These are phyloP conservation scores for Diaporthe sp. DNA, from an alignment of 2,329 filamentous ascomycete species.

Conservation along the genomic window DNA sequence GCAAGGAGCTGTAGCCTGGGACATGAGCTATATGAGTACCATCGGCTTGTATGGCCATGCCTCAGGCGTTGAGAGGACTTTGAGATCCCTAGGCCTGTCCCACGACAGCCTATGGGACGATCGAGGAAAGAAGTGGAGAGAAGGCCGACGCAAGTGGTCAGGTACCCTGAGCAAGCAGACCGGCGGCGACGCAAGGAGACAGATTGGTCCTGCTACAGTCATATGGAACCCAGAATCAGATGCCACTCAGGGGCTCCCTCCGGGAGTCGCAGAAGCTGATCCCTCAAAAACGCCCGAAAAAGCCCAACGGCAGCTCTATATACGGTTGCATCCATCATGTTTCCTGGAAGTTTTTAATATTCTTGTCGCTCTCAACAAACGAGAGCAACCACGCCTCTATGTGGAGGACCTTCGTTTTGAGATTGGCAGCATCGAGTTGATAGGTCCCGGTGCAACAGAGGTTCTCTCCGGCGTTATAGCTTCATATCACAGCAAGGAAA, in stretches of 20 bases:
- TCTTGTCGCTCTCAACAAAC: constrained; percentile 69
- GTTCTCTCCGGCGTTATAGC: constrained; percentile 78
- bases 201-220: constrained; percentile 80
- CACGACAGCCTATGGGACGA: constrained; percentile 73
- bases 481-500: constrained; percentile 57
- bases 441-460: constrained; percentile 82
- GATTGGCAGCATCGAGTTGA: constrained; percentile 71
- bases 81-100: constrained; percentile 75
- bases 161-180: constrained; percentile 67
- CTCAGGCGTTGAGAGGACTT: constrained; percentile 66
- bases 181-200: constrained; percentile 61
- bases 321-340: constrained; percentile 87
- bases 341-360: constrained; percentile 79
- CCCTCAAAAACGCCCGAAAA: constrained; percentile 39
- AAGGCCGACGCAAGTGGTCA: constrained; percentile 63
- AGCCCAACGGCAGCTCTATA: constrained; percentile 65
- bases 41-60: constrained; percentile 81
- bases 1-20: constrained; percentile 88
- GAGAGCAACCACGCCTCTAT: constrained; percentile 72
- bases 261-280: constrained; percentile 41
- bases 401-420: constrained; percentile 80
- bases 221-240: constrained; percentile 75
- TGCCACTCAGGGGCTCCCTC: constrained; percentile 40
- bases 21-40: constrained; percentile 94
- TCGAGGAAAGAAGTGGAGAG: constrained; percentile 79